phyloP scores from a whole-genome alignment of 2,329 filamentous ascomycete genomes.

The Calonectria henricotiae region DNA sequence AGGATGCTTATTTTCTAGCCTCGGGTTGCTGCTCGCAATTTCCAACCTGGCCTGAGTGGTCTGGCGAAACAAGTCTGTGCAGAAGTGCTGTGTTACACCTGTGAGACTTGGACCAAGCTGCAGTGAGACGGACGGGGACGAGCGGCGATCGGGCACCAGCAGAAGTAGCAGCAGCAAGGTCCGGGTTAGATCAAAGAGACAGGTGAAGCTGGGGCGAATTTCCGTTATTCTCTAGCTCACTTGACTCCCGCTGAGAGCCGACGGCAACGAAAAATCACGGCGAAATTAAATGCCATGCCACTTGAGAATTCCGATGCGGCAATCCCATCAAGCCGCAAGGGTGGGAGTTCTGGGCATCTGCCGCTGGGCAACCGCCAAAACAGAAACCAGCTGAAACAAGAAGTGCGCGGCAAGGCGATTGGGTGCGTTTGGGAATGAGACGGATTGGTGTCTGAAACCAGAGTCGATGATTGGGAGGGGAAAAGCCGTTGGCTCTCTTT shows the following conservation, averaged over 20 bases:
- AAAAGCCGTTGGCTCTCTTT: slow-evolving; percentile 27
- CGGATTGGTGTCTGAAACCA: slow-evolving; percentile 26
- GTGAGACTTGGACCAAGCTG: slow-evolving; percentile 31
- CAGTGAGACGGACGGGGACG: slow-evolving; percentile 31
- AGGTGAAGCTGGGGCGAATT: not conserved
- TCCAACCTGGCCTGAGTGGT: slow-evolving; percentile 5
- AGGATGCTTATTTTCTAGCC: slow-evolving; percentile 15
- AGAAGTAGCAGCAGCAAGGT: slow-evolving; percentile 1
- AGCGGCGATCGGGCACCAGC: slow-evolving; percentile 33
- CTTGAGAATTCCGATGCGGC: slow-evolving; percentile 1
- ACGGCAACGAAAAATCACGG: slow-evolving; percentile 9
- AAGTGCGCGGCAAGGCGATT: slow-evolving; percentile 9
- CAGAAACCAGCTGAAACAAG: slow-evolving; percentile 22
- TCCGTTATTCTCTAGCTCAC: not conserved
- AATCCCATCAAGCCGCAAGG: slow-evolving; percentile 14
- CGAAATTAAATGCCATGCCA: slow-evolving; percentile 5
- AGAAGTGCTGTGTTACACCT: slow-evolving; percentile 28
- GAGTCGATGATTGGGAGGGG: slow-evolving; percentile 11
- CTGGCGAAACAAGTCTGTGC: slow-evolving; percentile 16
- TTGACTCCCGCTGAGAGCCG: not conserved
- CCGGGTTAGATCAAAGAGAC: not conserved
- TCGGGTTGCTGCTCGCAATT: not conserved
- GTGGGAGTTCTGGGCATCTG: slow-evolving; percentile 2
- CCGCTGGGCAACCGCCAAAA: slow-evolving; percentile 21
- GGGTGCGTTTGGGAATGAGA: slow-evolving; percentile 19